phyloP scores from a whole-genome alignment of 768 basidiomycete genomes.

The Tubosaeta sp. region DNA sequence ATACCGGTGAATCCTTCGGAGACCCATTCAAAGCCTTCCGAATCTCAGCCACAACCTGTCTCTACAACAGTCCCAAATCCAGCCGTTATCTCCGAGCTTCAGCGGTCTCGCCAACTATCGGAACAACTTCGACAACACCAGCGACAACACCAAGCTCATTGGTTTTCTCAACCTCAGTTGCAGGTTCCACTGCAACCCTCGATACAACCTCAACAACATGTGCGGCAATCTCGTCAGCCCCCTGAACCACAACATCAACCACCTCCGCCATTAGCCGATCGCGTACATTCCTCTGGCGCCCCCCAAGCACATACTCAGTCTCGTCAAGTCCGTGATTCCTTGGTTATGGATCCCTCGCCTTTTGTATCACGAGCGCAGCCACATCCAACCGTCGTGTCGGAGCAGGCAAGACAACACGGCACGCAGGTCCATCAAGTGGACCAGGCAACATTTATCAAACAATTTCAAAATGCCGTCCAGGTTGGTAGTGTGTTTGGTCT shows the following conservation, averaged over 20 bases:
- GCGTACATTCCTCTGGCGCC: background rate
- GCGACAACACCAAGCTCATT: conserved; percentile 1
- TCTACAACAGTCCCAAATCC: background rate
- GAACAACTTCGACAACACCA: conserved; percentile 3
- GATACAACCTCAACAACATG: background rate
- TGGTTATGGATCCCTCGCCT: background rate
- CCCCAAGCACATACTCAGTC: conserved; percentile 3
- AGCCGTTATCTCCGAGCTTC: background rate
- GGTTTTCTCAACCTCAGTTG: background rate
- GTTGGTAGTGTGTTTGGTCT: conserved; percentile 13
- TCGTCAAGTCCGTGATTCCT: background rate
- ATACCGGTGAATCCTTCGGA: background rate
- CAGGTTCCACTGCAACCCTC: background rate
- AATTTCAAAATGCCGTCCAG: conserved; percentile 19
- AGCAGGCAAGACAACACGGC: conserved; percentile 2
- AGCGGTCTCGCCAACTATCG: background rate
- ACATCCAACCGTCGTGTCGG: conserved; percentile 4
- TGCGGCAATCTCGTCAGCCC: background rate
- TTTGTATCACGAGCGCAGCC: background rate
- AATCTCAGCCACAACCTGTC: conserved; percentile 1
- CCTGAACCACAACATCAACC: background rate
- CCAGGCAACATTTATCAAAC: conserved; percentile 16
- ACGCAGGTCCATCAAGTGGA: background rate
- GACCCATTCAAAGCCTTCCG: background rate
- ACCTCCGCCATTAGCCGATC: background rate